Evolutionary conservation across 805 yeast species (phyloP).

Genomic region (Saccharomycopsis selenospora): DNA sequence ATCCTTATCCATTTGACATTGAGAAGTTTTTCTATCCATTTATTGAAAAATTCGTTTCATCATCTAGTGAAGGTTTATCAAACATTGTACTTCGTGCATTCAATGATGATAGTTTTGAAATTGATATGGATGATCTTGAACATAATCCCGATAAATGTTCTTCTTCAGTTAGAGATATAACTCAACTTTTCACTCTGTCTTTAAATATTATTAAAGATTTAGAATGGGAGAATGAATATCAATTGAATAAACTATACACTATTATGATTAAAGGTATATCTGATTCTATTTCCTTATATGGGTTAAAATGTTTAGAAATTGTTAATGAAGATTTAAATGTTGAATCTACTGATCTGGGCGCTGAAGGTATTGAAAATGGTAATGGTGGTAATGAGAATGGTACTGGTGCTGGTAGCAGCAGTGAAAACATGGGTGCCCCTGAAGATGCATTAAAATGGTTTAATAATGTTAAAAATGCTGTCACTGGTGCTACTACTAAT

Average conservation of each 20-base stretch:
- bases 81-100: constrained; percentile 49
- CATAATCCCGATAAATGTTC: constrained; percentile 32
- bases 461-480: constrained; percentile 44
- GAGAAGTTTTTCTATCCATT: constrained; percentile 51
- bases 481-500: constrained; percentile 32
- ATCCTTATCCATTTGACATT: constrained; percentile 43
- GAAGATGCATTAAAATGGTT: constrained; percentile 38
- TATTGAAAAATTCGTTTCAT: constrained; percentile 34
- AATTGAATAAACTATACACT: constrained; percentile 56
- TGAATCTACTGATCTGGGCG: constrained; percentile 21
- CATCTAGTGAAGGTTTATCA: constrained; percentile 39
- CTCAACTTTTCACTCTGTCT: constrained; percentile 52
- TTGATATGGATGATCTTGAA: constrained; percentile 32
- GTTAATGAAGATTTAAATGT: constrained; percentile 17
- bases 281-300: constrained; percentile 42
- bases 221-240: constrained; percentile 59
- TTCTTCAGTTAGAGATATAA: constrained; percentile 60
- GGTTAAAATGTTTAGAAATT: constrained; percentile 38
- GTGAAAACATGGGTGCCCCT: constrained; percentile 30
- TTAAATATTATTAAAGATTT: constrained; percentile 50
- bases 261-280: constrained; percentile 55
- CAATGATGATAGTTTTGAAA: constrained; percentile 46
- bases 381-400: constrained; percentile 22
- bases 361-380: constrained; percentile 8
- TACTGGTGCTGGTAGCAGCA: constrained; percentile 21